A percentile compares a stretch with the other conserved stretches of the same genome.
phyloP scores from a whole-genome alignment of 2,329 filamentous ascomycete species.

The Sporothrix pallida region DNA sequence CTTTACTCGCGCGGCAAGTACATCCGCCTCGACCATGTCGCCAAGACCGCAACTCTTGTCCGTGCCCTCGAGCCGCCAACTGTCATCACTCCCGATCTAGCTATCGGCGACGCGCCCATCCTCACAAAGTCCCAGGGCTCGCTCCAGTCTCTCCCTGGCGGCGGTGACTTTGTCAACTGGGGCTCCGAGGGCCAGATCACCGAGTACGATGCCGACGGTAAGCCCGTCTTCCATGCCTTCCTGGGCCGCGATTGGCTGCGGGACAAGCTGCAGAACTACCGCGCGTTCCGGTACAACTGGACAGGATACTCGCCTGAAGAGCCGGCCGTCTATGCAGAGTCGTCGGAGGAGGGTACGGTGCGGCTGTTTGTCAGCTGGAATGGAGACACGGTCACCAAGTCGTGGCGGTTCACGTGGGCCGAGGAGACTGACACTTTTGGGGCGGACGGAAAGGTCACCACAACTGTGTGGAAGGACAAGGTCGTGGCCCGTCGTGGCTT shows the following conservation, averaged over 20 bases:
- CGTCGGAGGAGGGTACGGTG: slow-evolving; percentile 34
- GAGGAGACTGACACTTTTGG: background rate
- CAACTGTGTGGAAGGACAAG: background rate
- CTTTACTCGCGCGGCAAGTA: slow-evolving; percentile 52
- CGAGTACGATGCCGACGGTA: slow-evolving; percentile 55
- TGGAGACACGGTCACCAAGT: slow-evolving; percentile 49
- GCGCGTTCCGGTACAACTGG: slow-evolving; percentile 61
- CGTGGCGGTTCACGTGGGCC: slow-evolving; percentile 39
- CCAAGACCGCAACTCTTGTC: slow-evolving; percentile 52
- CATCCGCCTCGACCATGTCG: slow-evolving; percentile 52
- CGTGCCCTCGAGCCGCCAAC: slow-evolving; percentile 53
- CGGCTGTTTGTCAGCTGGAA: slow-evolving; percentile 53
- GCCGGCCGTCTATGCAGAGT: slow-evolving; percentile 42
- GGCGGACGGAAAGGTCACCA: background rate
- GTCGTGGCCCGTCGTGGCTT: slow-evolving; percentile 29
- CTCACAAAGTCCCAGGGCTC: slow-evolving; percentile 47
- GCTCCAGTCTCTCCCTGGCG: slow-evolving; percentile 60
- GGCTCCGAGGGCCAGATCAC: slow-evolving; percentile 57
- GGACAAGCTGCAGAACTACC: slow-evolving; percentile 57
- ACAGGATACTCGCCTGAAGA: slow-evolving; percentile 52
- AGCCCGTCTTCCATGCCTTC: slow-evolving; percentile 59
- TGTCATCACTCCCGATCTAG: slow-evolving; percentile 22
- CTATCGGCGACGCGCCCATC: slow-evolving; percentile 22
- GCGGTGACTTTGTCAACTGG: slow-evolving; percentile 63
- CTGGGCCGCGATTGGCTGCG: slow-evolving; percentile 49